phyloP scores from a whole-genome alignment of 2,329 filamentous ascomycete species.

The Myriosclerotinia curreyana region DNA sequence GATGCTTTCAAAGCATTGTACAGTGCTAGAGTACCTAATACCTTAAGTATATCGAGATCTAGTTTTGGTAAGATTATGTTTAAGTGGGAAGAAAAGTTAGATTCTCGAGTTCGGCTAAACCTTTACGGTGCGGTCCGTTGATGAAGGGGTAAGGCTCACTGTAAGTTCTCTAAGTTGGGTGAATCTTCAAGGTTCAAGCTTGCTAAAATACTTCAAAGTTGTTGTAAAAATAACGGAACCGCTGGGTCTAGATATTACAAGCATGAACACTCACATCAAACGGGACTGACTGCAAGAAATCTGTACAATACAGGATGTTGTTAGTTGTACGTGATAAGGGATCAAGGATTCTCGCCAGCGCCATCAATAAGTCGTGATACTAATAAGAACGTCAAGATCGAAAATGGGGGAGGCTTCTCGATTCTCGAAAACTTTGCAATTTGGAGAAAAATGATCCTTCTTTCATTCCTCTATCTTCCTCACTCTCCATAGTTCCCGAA shows the following conservation, averaged over 20 bases:
- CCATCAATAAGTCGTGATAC: not conserved
- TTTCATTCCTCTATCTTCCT: not conserved
- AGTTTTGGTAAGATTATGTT: not conserved
- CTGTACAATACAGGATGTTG: not conserved
- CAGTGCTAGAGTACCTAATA: not conserved
- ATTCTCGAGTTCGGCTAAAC: slow-evolving; percentile 7
- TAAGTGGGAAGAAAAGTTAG: not conserved
- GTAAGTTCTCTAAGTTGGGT: not conserved
- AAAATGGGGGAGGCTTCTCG: slow-evolving; percentile 4
- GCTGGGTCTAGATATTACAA: slow-evolving; percentile 2
- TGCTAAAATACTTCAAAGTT: slow-evolving; percentile 6
- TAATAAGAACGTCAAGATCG: not conserved
- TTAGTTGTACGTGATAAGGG: slow-evolving; percentile 12
- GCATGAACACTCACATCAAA: slow-evolving; percentile 17
- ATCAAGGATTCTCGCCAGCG: not conserved
- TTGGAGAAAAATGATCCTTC: not conserved
- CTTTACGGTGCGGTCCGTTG: slow-evolving; percentile 16
- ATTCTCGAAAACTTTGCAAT: not conserved
- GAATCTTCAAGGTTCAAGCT: slow-evolving; percentile 10
- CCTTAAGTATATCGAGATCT: too few relatives aligned
- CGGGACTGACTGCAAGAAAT: slow-evolving; percentile 20
- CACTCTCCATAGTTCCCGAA: slow-evolving; percentile 7
- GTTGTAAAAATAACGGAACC: not conserved
- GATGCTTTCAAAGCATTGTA: not conserved
- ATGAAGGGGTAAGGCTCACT: slow-evolving; percentile 10